Conservation (phyloP, 441 rosid species). For the Capsella rubella region DNA sequence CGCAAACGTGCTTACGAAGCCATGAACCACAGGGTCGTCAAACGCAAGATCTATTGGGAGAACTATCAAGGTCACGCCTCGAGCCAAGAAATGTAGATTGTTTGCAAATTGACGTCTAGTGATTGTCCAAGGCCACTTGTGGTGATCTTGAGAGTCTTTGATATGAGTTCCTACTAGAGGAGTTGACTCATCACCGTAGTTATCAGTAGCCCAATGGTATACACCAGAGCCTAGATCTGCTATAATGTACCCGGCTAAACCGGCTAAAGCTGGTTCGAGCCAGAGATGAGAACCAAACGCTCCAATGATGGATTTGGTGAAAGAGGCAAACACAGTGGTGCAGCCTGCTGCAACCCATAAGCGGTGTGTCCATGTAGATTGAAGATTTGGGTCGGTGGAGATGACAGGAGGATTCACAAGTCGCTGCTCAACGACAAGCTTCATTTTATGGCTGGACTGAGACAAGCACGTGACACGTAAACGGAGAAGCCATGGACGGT, state of each 20-base stretch:
- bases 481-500: conserved; percentile 29
- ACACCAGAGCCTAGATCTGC: conserved; percentile 88
- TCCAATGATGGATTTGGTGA: conserved; percentile 57
- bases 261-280: conserved; percentile 70
- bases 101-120: conserved; percentile 80
- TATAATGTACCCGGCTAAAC: conserved; percentile 65
- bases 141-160: conserved; percentile 86
- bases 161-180: conserved; percentile 75
- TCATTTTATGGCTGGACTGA: conserved; percentile 39
- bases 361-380: conserved; percentile 79
- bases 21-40: conserved; percentile 54
- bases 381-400: conserved; percentile 55
- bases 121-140: conserved; percentile 88
- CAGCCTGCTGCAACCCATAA: conserved; percentile 77
- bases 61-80: conserved; percentile 53
- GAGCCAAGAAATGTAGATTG: conserved; percentile 73
- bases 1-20: conserved; percentile 57
- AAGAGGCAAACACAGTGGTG: conserved; percentile 59
- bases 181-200: conserved; percentile 76
- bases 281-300: conserved; percentile 54
- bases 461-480: conserved; percentile 32
- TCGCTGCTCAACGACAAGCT: not conserved
- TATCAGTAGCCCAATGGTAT: conserved; percentile 91
- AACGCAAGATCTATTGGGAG: conserved; percentile 62
- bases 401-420: conserved; percentile 46